Conservation (phyloP, 208 protist genomes). For the Strigomonas culicis region DNA sequence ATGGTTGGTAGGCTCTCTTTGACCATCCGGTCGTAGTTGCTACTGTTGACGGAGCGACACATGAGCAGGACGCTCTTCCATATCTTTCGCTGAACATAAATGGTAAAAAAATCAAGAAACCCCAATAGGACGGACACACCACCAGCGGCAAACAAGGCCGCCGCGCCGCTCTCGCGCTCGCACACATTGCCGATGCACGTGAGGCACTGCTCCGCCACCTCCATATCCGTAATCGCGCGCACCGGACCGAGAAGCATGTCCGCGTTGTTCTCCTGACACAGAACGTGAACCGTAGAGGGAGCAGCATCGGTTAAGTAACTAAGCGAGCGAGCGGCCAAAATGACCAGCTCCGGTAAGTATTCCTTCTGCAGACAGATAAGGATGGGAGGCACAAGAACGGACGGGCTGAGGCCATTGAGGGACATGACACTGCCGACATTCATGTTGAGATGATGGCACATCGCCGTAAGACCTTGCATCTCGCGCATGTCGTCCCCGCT, state of each 20-base stretch:
- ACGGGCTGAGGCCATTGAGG: slow-evolving; percentile 57
- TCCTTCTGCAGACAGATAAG: slow-evolving; percentile 68
- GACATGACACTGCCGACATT: slow-evolving; percentile 87
- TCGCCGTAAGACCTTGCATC: slow-evolving; percentile 53
- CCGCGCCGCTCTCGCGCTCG: slow-evolving; percentile 27
- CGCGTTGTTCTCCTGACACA: slow-evolving; percentile 52
- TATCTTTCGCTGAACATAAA: slow-evolving; percentile 83
- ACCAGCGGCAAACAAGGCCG: slow-evolving; percentile 49
- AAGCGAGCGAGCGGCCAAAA: slow-evolving; percentile 83
- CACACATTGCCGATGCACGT: slow-evolving; percentile 91
- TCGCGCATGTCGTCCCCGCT: slow-evolving; percentile 54
- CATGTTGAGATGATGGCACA: slow-evolving; percentile 92
- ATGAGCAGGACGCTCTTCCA: slow-evolving; percentile 35
- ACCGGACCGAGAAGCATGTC: slow-evolving; percentile 76
- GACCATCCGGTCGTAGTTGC: not conserved
- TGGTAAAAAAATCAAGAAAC: slow-evolving; percentile 94
- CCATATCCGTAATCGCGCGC: slow-evolving; percentile 90
- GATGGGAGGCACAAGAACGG: slow-evolving; percentile 60
- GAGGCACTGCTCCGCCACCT: slow-evolving; percentile 93
- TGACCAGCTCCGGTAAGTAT: slow-evolving; percentile 86
- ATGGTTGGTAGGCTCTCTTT: not conserved
- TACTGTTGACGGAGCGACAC: not conserved
- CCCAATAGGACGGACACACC: slow-evolving; percentile 82
- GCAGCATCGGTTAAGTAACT: slow-evolving; percentile 90
- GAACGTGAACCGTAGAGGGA: slow-evolving; percentile 49